Conservation (phyloP, 2,329 filamentous ascomycete species). For the Bipolaris bicolor region DNA sequence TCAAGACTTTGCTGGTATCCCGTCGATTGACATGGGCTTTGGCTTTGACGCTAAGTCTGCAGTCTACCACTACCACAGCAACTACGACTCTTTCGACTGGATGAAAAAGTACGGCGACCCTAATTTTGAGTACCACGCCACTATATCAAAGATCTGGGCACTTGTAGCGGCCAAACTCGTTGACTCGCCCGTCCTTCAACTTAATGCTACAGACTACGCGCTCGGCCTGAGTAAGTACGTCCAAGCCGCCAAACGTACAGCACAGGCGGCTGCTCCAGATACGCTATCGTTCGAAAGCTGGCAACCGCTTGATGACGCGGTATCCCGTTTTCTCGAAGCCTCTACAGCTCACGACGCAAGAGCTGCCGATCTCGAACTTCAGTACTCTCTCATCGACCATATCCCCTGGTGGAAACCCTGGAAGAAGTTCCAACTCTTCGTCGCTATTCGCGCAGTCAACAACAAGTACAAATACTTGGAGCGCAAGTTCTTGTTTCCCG, state of each 20-base stretch:
- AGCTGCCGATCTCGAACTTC: slow-evolving; percentile 54
- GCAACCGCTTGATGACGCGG: slow-evolving; percentile 55
- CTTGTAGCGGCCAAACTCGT: slow-evolving; percentile 55
- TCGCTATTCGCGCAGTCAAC: slow-evolving; percentile 72
- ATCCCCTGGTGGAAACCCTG: slow-evolving; percentile 82
- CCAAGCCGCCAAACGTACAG: slow-evolving; percentile 47
- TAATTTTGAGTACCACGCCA: slow-evolving; percentile 63
- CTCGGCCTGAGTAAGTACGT: slow-evolving; percentile 52
- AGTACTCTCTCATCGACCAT: slow-evolving; percentile 54
- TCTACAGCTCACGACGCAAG: slow-evolving; percentile 59
- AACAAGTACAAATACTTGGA: slow-evolving; percentile 84
- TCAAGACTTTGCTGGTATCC: slow-evolving; percentile 60
- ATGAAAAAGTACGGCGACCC: slow-evolving; percentile 79
- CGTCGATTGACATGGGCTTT: slow-evolving; percentile 57
- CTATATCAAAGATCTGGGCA: slow-evolving; percentile 55
- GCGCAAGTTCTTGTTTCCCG: slow-evolving; percentile 75
- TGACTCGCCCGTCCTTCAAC: slow-evolving; percentile 55
- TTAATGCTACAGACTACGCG: slow-evolving; percentile 57
- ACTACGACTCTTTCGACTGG: slow-evolving; percentile 86
- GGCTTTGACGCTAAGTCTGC: slow-evolving; percentile 48
- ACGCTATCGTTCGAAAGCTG: slow-evolving; percentile 49
- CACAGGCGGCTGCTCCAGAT: slow-evolving; percentile 20
- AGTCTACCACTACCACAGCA: slow-evolving; percentile 79
- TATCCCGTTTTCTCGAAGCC: slow-evolving; percentile 56
- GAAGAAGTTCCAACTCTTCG: slow-evolving; percentile 68